Evolutionary conservation across 2,329 filamentous ascomycete genomes (phyloP), one percentile per base, ranked within the genome.

Genomic region (Fusarium kyushuense): DNA sequence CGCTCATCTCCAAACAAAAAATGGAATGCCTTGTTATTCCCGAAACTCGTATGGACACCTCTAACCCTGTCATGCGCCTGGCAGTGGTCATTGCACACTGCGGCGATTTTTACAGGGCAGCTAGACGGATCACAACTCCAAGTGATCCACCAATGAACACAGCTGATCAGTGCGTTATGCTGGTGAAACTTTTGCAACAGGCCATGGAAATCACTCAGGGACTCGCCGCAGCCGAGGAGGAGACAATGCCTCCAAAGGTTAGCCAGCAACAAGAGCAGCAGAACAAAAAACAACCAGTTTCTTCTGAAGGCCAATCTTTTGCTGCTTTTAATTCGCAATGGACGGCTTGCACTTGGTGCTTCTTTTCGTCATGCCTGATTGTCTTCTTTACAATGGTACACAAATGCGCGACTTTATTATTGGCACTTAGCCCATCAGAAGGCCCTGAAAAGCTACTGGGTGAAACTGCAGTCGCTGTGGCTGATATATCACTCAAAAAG

Each of bases 71-170:
- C 11, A 27, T 67, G 14, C 64, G 40, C 19, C 40, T 63, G 21
- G 64, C 58, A 17, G 13, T 52, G 14, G 48, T 54, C 17, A 30
- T 54, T 10, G 27, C 48, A 21, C 64, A 54, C 36, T 63, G 62
- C 43, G 52, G 36, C 5, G 53, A 63, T 17, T 67, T 67, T n/a
- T 67, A 51, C 48, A 54, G 64, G 54, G 32, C 53, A 17, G 63
- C 63, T 13, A 59, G 11, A 30, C 53, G 16, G 36, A 32, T 59
- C 17, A 63, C 42, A 14, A 17, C 17, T 41, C 21, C n/a, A 29
- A 30, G 45, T 6, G 46, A 30, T 21, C 36, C 29, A 11, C 10
- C 30, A 14, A 8, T 27, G 9, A 30, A 19, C 3, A 17, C 29
- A 3, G 17, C 38, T 14, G 19, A 32, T 17, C 30, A 63, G 17